Evolutionary conservation across 2,329 filamentous ascomycete genomes (phyloP), one percentile per base, ranked within the genome.

Genomic region (Cryphonectria parasitica): DNA sequence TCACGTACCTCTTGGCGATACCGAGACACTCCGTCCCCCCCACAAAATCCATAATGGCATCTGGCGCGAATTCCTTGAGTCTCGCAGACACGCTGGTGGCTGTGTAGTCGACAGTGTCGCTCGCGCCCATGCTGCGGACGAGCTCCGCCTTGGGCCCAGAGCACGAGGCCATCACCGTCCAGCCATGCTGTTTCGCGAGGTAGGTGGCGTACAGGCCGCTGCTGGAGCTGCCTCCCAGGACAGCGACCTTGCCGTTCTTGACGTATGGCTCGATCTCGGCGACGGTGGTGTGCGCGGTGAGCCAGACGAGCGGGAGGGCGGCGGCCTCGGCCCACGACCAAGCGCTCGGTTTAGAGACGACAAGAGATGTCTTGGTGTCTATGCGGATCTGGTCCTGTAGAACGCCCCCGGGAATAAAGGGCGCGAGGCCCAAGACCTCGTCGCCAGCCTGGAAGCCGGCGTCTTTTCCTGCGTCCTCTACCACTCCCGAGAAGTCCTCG

Each of bases 141-240:
- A 74, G 72, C 1, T 74, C 72, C 0, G 64, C 66, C 43, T 75
- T 76, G 34, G 72, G 72, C 13, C 70, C 65, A 1, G 74, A 75
- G 69, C 74, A 76, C 0, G 74, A 72, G 10, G 72, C 69, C 10
- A 73, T 36, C 28, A 75, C 71, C 3, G 61, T 67, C 74, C 74
- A 76, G 17, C 74, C 74, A n/a, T 73, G 73, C 64, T 67, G 60
- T 22, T 64, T 66, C 2, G 74, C 75, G 3, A 75, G 54, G 11
- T 70, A 64, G 8, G 73, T 62, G 2, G 67, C 66, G 69, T 75
- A 75, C 67, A 75, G 72, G 10, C 75, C 74, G 1, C 66, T 73
- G 22, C 67, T 69, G 0, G 75, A 75, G 43, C 72, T 74, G 36
- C 74, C 75, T 15, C 74, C 73, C 31, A 75, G 63, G 15, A 76